Conservation (phyloP, 73 alveolate genomes). For the Paramecium primaurelia region DNA sequence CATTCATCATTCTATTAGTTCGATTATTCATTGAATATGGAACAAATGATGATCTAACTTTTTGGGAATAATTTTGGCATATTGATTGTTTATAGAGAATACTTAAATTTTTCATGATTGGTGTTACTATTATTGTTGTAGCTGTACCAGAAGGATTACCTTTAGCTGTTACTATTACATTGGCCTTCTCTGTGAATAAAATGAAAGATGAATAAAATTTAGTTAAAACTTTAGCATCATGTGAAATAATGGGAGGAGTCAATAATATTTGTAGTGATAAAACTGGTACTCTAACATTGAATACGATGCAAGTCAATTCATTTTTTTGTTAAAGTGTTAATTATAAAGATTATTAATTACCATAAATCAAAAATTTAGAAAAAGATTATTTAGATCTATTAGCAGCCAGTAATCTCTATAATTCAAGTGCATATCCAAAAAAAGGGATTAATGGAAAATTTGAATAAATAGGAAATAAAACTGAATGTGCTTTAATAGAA, state of each 20-base stretch:
- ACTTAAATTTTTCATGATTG: constrained; percentile 67
- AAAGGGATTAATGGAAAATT: not conserved
- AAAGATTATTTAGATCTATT: not conserved
- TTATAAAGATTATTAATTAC: not conserved
- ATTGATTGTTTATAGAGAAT: not conserved
- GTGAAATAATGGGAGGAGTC: constrained; percentile 98
- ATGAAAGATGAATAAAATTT: constrained; percentile 94
- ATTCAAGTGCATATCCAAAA: constrained; percentile 58
- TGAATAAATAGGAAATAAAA: constrained; percentile 52
- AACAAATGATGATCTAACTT: not conserved
- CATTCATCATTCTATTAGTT: constrained; percentile 58
- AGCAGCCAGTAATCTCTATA: constrained; percentile 48
- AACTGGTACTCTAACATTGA: constrained; percentile 83
- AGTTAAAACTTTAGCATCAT: constrained; percentile 90
- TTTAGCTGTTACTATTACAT: constrained; percentile 90
- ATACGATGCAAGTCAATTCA: constrained; percentile 76
- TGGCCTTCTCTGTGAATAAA: constrained; percentile 88
- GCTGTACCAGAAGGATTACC: constrained; percentile 98
- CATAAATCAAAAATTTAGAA: not conserved
- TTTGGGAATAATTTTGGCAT: not conserved
- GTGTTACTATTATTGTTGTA: constrained; percentile 90
- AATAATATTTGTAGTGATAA: constrained; percentile 93
- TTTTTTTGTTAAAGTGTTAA: not conserved
- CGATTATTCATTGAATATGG: constrained; percentile 59
- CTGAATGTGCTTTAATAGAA: constrained; percentile 67